Conservation (phyloP, 768 basidiomycete species). For the Mycena metata region DNA sequence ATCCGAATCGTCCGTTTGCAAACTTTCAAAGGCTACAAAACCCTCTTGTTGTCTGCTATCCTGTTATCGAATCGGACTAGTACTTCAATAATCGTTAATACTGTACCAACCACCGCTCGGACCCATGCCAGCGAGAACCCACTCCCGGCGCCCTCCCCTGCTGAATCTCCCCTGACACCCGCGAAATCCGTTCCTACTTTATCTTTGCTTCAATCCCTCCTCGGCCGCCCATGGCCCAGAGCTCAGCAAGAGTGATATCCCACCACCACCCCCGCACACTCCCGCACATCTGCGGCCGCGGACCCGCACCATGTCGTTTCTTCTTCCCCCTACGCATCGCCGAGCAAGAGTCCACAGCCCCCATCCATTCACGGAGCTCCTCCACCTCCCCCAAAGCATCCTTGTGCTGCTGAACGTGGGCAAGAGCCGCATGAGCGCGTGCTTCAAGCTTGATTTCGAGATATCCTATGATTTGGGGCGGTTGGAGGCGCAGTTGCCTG, state of each 20-base stretch:
- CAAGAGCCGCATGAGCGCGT: conserved; percentile 66
- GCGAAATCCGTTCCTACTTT: no score
- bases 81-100: neutral
- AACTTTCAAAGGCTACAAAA: neutral
- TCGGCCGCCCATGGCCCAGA: no score
- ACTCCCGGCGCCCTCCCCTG: neutral
- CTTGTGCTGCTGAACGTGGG: conserved; percentile 74
- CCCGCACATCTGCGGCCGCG: conserved; percentile 15
- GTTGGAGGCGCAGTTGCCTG: conserved; percentile 29
- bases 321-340: conserved; percentile 63
- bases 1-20: neutral
- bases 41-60: conserved; percentile 8
- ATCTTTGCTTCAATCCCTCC: no score
- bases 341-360: conserved; percentile 73
- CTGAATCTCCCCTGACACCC: no score
- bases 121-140: neutral
- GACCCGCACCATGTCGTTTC: conserved; percentile 53
- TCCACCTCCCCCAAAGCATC: conserved; percentile 66
- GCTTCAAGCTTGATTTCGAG: conserved; percentile 62
- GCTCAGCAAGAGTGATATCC: no score
- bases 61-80: neutral
- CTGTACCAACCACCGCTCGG: neutral
- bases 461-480: conserved; percentile 62
- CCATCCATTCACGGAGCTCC: conserved; percentile 67
- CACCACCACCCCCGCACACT: no score